These are phyloP conservation scores for Cyclotella sp. DNA, from an alignment of 108 stramenopile species.

Conservation along the genomic window DNA sequence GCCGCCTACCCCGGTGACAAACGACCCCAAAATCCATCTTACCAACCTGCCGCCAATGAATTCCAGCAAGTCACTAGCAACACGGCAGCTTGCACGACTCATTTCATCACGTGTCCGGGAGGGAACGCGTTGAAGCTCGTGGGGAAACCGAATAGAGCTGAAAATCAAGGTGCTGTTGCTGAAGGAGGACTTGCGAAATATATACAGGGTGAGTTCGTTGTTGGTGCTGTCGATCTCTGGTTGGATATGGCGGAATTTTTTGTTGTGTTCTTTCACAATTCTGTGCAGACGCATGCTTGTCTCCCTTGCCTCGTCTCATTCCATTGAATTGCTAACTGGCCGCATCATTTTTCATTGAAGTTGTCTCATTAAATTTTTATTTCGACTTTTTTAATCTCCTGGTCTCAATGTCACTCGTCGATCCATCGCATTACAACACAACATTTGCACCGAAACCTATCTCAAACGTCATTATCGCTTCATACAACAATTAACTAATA, in stretches of 20 bases:
- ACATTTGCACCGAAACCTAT: too few species aligned
- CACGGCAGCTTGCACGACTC: conserved; percentile 68
- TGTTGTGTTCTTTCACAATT: too few species aligned
- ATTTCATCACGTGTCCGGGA: conserved; percentile 85
- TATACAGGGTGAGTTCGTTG: conserved; percentile 53
- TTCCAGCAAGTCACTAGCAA: conserved; percentile 46
- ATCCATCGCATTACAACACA: not conserved
- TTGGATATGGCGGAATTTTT: not conserved
- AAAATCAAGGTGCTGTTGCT: conserved; percentile 20
- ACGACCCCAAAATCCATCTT: conserved; percentile 59
- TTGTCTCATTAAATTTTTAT: not conserved
- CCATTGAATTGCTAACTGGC: not conserved
- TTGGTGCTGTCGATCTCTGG: not conserved
- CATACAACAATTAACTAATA: not conserved
- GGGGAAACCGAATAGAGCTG: conserved; percentile 59
- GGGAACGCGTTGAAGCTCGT: conserved; percentile 84
- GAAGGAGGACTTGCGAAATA: conserved; percentile 50
- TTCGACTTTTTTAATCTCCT: not conserved
- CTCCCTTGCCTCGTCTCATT: too few species aligned
- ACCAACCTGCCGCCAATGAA: conserved; percentile 63
- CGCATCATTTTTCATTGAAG: not conserved
- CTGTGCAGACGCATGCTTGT: too few species aligned
- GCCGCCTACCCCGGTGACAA: conserved; percentile 71
- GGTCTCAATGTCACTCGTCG: not conserved
- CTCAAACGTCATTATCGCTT: too few species aligned